These are phyloP conservation scores for Aspergillus homomorphus DNA, from an alignment of 495 filamentous ascomycete genomes.

Conservation along the genomic window DNA sequence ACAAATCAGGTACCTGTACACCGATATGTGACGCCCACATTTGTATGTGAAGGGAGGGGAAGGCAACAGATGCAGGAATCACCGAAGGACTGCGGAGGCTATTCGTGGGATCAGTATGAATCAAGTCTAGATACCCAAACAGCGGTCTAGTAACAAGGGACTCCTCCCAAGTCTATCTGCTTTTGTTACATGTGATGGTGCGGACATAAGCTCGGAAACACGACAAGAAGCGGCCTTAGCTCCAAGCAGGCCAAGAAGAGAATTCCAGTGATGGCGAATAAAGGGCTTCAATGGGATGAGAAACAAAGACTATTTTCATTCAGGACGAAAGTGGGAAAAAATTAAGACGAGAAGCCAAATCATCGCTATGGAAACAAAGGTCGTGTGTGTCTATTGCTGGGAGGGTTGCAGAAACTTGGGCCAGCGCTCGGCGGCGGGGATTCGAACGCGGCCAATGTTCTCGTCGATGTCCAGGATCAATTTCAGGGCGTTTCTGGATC, in stretches of 20 bases:
- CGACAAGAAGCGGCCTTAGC: slow-evolving; percentile 4
- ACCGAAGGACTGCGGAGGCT: background rate
- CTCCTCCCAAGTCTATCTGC: slow-evolving; percentile 32
- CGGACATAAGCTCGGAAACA: slow-evolving; percentile 15
- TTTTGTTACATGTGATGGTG: slow-evolving; percentile 35
- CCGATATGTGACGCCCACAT: background rate
- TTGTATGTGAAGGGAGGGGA: background rate
- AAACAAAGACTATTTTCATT: slow-evolving; percentile 21
- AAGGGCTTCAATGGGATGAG: slow-evolving; percentile 1
- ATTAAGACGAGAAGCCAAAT: slow-evolving; percentile 17
- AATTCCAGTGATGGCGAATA: slow-evolving; percentile 10
- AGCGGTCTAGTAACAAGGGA: slow-evolving; percentile 7
- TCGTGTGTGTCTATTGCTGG: slow-evolving; percentile 31
- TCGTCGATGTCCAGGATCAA: slow-evolving; percentile 92
- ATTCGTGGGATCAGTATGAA: background rate
- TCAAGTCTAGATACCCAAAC: slow-evolving; percentile 10
- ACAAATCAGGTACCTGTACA: slow-evolving; percentile 8
- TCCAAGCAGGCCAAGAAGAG: slow-evolving; percentile 10
- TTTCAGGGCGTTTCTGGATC: slow-evolving; percentile 93
- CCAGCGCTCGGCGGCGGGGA: slow-evolving; percentile 52
- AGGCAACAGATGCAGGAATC: background rate
- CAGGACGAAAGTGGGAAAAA: slow-evolving; percentile 22
- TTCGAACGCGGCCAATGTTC: slow-evolving; percentile 71
- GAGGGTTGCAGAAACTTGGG: slow-evolving; percentile 37
- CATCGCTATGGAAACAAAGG: slow-evolving; percentile 33